Evolutionary conservation across 345 rosid species (phyloP), one percentile per base, ranked within the genome.

Genomic region (Aegle marmelos): DNA sequence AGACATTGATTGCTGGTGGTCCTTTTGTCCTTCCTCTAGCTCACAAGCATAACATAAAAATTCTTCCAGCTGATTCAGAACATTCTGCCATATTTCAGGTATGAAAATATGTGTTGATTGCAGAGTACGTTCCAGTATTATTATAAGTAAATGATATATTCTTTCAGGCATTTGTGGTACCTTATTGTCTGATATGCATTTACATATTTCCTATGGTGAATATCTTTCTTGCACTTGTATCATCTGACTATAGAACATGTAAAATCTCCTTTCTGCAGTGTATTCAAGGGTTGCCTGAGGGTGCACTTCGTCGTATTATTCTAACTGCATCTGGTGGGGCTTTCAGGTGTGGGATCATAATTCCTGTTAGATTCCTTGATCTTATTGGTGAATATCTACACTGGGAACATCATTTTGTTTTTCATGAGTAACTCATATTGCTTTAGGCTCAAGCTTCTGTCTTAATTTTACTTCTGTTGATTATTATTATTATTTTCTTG

Each of bases 31-130:
- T 96, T 48, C 99, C 98, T 74, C 97, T 96, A 8, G 97, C 98
- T 66, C 94, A 87, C 50, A 92, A 92, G 79, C 87, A 92, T 85
- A 92, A 91, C 11, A 93, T 96, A 30, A 96, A 96, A 81, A 96
- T 96, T 82, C 98, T 96, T 84, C 98, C 98, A 1, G 97, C 99
- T 76, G 99, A 96, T 91, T 96, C 99, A 6, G 99, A 96, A 80
- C 99, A 96, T 86, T 96, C 98, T 78, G 98, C 99, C 50, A 94
- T 96, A 84, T 96, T 96, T 84, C 99, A 96, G 98, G 98, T 94
- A 83, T 60, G 79, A 68, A 77, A 59, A 58, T 31, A 16, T 53
- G 27, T 66, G 57, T 61, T 36, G 17, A 68, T 74, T 34, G 13
- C 39, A 7, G 25, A 25, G 64, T 57, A 17, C 45, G 13, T 64